Evolutionary conservation across 805 yeast species (phyloP).

Genomic region (Torulaspora gathmanii): DNA sequence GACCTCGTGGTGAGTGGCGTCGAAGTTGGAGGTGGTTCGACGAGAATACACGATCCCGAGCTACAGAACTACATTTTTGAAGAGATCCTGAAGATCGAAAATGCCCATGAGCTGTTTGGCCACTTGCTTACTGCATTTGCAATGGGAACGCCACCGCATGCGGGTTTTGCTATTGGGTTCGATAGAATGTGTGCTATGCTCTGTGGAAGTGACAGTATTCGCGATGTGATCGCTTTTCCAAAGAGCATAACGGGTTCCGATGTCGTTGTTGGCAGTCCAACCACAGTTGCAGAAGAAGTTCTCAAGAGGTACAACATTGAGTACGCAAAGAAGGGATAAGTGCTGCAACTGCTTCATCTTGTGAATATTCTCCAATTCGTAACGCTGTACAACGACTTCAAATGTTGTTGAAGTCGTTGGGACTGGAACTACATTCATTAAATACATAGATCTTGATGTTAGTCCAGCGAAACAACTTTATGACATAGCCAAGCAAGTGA

Average conservation of each 20-base stretch:
- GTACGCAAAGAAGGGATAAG: constrained; percentile 7
- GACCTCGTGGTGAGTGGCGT: constrained; percentile 92
- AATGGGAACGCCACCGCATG: constrained; percentile 98
- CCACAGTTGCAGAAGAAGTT: constrained; percentile 48
- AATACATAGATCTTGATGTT: too few species aligned
- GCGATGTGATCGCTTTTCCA: constrained; percentile 96
- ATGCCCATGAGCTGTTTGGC: constrained; percentile 68
- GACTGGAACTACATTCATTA: too few species aligned
- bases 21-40: constrained; percentile 95
- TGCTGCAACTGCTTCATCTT: not conserved
- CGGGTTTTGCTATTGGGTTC: constrained; percentile 93
- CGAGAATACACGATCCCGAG: constrained; percentile 84
- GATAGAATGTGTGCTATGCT: constrained; percentile 92
- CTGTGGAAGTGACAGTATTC: constrained; percentile 65
- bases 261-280: constrained; percentile 83
- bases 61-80: constrained; percentile 72
- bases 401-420: too few species aligned
- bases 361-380: not conserved
- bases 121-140: constrained; percentile 77
- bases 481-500: not conserved
- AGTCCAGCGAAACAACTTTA: not conserved
- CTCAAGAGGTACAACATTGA: constrained; percentile 53
- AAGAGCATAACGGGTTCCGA: constrained; percentile 86
- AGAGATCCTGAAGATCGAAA: constrained; percentile 52
- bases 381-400: too few species aligned